Evolutionary conservation across 108 stramenopile species (phyloP).

Genomic region (Conticribra weissflogii): DNA sequence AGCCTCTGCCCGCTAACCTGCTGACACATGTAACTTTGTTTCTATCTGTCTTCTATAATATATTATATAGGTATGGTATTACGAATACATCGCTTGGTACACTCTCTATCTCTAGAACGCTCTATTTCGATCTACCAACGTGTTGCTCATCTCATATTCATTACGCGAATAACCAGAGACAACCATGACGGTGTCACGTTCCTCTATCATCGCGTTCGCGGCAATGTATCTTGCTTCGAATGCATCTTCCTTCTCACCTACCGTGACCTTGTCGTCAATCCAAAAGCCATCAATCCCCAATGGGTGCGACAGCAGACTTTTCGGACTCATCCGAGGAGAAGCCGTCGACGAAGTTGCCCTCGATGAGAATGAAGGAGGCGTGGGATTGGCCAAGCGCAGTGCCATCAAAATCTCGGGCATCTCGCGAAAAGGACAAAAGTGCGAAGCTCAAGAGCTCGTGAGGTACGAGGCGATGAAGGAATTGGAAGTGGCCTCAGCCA

Average conservation of each 20-base stretch:
- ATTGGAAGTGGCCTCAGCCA: slow-evolving; percentile 40
- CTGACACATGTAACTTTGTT: no score
- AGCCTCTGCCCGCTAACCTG: no score
- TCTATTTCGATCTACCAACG: no score
- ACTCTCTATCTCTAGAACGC: no score
- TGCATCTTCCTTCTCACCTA: not conserved
- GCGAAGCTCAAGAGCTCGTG: slow-evolving; percentile 43
- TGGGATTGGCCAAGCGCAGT: slow-evolving; percentile 60
- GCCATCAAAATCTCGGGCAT: slow-evolving; percentile 67
- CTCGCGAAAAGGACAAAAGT: slow-evolving; percentile 50
- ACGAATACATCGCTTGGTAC: no score
- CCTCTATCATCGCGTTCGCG: not conserved
- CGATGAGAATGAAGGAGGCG: slow-evolving; percentile 65
- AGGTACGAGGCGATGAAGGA: slow-evolving; percentile 52
- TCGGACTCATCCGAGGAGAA: slow-evolving; percentile 50
- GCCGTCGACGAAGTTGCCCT: slow-evolving; percentile 38
- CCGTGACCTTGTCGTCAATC: not conserved
- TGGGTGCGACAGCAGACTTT: slow-evolving; percentile 3
- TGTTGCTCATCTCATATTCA: not conserved
- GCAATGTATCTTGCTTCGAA: not conserved
- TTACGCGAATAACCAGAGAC: not conserved
- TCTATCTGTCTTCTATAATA: no score
- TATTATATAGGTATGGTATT: no score
- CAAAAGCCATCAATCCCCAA: not conserved
- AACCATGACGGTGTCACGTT: not conserved